These are phyloP conservation scores for Amaranthus tricolor DNA, from an alignment of 179 eudicot genomes.

Conservation along the genomic window DNA sequence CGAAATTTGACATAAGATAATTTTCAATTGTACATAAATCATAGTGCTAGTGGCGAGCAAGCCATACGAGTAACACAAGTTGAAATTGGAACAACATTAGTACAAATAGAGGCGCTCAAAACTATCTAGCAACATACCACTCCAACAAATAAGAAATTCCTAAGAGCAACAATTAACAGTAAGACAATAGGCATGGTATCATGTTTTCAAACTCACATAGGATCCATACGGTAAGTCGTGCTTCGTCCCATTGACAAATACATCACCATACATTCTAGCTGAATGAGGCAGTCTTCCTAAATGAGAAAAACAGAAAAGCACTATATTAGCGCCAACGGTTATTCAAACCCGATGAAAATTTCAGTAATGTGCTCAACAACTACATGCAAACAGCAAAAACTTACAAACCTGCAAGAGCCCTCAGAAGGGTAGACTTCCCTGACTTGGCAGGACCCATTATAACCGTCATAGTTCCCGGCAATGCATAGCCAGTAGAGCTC, in stretches of 20 bases:
- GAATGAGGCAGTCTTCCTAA: slow-evolving; percentile 82
- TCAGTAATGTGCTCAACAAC: background rate
- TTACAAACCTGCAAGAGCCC: slow-evolving; percentile 89
- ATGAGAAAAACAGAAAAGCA: slow-evolving; percentile 15
- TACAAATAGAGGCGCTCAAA: background rate
- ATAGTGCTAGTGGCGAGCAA: background rate
- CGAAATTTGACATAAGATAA: background rate
- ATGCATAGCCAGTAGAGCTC: slow-evolving; percentile 91
- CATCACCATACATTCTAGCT: slow-evolving; percentile 78
- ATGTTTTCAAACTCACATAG: slow-evolving; percentile 57
- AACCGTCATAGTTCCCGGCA: slow-evolving; percentile 93
- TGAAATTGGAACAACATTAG: background rate
- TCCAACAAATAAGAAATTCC: background rate
- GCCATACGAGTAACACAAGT: background rate
- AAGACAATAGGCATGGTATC: slow-evolving; percentile 4
- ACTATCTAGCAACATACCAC: background rate
- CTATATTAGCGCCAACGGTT: slow-evolving; percentile 14
- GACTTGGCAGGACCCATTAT: slow-evolving; percentile 99
- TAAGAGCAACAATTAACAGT: background rate
- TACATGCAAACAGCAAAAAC: slow-evolving; percentile 17
- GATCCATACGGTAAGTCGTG: slow-evolving; percentile 78
- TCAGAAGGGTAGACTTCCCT: slow-evolving; percentile 87
- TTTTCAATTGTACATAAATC: background rate
- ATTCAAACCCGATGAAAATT: background rate
- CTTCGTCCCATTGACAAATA: slow-evolving; percentile 83